Conservation (phyloP, 2,329 filamentous ascomycete species). For the Apiospora aurea region DNA sequence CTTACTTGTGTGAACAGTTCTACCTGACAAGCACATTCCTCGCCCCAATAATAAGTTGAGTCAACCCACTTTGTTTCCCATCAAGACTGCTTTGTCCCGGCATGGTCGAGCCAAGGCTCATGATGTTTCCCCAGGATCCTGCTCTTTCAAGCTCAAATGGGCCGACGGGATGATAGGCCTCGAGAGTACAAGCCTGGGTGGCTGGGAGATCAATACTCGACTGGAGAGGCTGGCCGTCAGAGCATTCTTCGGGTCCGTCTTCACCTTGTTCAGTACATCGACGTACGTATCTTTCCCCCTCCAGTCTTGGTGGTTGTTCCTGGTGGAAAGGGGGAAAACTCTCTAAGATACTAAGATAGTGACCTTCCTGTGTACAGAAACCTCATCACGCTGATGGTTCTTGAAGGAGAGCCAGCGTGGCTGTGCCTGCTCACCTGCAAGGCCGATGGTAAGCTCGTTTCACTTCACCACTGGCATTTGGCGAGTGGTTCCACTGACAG, state of each 20-base stretch:
- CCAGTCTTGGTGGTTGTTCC: no score
- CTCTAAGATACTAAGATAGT: neutral
- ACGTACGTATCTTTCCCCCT: neutral
- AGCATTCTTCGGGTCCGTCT: neutral
- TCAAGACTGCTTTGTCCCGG: neutral
- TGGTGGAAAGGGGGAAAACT: neutral
- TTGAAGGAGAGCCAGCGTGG: constrained; percentile 20
- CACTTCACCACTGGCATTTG: neutral
- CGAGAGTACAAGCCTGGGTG: neutral
- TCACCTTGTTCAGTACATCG: neutral
- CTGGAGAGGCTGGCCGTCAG: neutral
- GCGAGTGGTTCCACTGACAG: neutral
- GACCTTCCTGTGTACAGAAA: neutral
- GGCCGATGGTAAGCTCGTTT: neutral
- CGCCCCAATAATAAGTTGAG: constrained; percentile 3
- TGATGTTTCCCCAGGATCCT: neutral
- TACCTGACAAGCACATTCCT: constrained; percentile 14
- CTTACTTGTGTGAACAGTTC: neutral
- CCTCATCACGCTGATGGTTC: neutral
- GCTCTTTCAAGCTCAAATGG: neutral
- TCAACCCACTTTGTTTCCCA: neutral
- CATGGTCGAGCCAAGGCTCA: neutral
- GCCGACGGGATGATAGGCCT: constrained; percentile 2
- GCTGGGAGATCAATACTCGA: neutral
- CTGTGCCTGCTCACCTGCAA: constrained; percentile 13